Evolutionary conservation across 2,329 filamentous ascomycete genomes (phyloP), one percentile per base, ranked within the genome.

Genomic region (Knoxdaviesia capensis): DNA sequence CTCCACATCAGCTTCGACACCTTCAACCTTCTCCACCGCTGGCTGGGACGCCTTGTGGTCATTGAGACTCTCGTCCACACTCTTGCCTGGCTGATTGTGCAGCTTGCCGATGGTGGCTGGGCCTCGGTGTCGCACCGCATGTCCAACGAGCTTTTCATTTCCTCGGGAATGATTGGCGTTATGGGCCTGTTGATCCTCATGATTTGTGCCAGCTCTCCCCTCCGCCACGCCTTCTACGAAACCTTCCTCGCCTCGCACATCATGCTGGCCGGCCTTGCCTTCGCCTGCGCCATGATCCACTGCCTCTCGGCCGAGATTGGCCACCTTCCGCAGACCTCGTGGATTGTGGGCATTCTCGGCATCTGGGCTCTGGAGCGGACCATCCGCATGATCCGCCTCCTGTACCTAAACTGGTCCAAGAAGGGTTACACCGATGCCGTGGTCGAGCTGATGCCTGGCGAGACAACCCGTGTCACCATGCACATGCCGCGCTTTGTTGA

Each of bases 151-250:
- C 61, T 64, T 8, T 88, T 86, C 53, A 75, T 84, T 45, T 59
- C 59, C 31, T 79, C 74, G 34, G 80, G 79, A 37, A 68, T 74
- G 52, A 61, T 77, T 30, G 77, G 69, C 38, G 69, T 64, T 2
- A 56, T 71, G 40, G 68, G 71, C 34, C 71, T 94, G 54, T 51
- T 72, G 36, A 55, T 81, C 38, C 65, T 96, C 38, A 53, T 81
- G 42, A 52, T 93, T 41, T 64, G 79, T 31, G 79, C 85, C 7
- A 63, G 81, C 42, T 88, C 85, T 3, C 80, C 86, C 0, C 55
- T 98, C 41, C 78, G 90, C 46, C 88, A 94, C 58, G 86, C 87
- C 35, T 94, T 94, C 56, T 98, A 98, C 63, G 90, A 98, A 62
- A 92, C 85, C 1, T 98, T 98, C 62, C 70, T 96, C 51, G 84